phyloP scores from a whole-genome alignment of 2,329 filamentous ascomycete species.

The Emmonsia crescens region DNA sequence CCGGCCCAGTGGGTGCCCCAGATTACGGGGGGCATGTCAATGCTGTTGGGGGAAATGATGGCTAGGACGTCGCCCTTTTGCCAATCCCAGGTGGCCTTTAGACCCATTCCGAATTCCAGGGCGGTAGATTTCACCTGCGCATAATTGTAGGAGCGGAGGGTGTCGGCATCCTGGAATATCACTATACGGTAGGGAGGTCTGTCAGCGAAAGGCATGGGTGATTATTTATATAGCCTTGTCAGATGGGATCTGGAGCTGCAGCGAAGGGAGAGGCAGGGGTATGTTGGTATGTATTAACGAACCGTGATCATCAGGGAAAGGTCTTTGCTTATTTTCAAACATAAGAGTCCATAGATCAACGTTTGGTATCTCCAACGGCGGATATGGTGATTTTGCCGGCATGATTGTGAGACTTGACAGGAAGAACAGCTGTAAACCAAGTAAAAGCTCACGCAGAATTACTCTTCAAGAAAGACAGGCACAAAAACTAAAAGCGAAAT shows the following conservation, averaged over 20 bases:
- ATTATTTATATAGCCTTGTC: background rate
- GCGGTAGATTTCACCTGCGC: constrained; percentile 54
- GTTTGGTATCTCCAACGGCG: constrained; percentile 57
- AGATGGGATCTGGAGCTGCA: background rate
- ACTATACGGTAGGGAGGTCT: constrained; percentile 39
- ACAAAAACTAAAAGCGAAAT: background rate
- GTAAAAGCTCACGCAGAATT: background rate
- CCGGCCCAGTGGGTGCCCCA: constrained; percentile 78
- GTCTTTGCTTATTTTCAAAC: constrained; percentile 56
- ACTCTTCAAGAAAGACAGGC: background rate
- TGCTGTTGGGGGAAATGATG: constrained; percentile 73
- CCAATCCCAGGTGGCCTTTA: constrained; percentile 66
- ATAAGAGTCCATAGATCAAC: constrained; percentile 69
- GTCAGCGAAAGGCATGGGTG: background rate
- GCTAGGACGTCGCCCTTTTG: constrained; percentile 72
- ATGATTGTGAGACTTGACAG: constrained; percentile 35
- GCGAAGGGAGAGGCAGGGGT: background rate
- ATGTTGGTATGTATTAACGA: constrained; percentile 14
- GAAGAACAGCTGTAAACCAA: background rate
- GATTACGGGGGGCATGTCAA: constrained; percentile 68
- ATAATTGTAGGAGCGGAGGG: constrained; percentile 59
- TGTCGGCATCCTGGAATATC: constrained; percentile 66
- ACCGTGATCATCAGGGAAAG: constrained; percentile 66
- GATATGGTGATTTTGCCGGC: constrained; percentile 59
- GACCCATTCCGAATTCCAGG: constrained; percentile 66